Evolutionary conservation across 2,329 filamentous ascomycete genomes (phyloP).

Genomic region (Byssochlamys sp.): DNA sequence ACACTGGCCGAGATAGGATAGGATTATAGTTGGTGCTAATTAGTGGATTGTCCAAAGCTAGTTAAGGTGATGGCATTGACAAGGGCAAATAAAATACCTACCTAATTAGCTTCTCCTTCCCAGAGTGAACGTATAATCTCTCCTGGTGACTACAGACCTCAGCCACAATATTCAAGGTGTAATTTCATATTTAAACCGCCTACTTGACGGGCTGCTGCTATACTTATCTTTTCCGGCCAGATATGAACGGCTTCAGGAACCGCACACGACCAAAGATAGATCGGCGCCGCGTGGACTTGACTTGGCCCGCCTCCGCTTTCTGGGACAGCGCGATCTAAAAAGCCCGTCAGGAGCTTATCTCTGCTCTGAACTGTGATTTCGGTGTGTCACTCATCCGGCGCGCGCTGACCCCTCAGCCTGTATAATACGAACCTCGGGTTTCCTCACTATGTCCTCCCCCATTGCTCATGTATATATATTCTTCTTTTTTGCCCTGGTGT

Average conservation of each 20-base stretch:
- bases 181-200: no score
- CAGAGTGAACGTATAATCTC: no score
- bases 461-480: neutral
- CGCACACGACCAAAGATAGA: neutral
- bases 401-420: neutral
- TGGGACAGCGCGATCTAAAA: neutral
- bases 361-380: neutral
- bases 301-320: neutral
- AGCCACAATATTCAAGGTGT: no score
- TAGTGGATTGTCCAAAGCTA: neutral
- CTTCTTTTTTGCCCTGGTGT: neutral
- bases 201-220: no score
- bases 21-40: neutral
- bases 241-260: neutral
- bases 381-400: neutral
- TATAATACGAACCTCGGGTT: neutral
- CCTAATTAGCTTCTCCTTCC: no score
- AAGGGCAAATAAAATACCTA: no score
- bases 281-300: neutral
- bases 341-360: neutral
- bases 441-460: neutral
- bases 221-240: neutral
- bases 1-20: neutral
- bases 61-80: no score
- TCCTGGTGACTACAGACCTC: no score